Evolutionary conservation across 306 rosid genomes (phyloP).

Genomic region (Ochetophila trinervis): DNA sequence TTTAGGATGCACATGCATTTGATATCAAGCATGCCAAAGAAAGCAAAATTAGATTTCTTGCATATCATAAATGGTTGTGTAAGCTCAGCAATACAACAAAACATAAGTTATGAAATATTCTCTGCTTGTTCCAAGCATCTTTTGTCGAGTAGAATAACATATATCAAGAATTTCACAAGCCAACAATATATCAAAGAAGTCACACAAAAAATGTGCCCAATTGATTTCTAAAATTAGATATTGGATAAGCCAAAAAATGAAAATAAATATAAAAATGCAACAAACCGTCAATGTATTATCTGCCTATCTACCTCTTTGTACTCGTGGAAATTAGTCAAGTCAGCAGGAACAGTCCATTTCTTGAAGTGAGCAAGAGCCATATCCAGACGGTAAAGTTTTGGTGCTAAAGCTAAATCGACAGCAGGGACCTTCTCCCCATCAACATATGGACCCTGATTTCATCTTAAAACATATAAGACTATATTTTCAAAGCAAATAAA

Average conservation of each 20-base stretch:
- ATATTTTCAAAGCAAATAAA: background rate
- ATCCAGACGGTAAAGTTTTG: conserved; percentile 77
- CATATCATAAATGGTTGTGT: background rate
- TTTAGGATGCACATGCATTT: no score
- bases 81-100: no score
- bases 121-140: no score
- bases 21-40: no score
- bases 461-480: conserved; percentile 23
- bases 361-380: conserved; percentile 80
- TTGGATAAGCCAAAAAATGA: background rate
- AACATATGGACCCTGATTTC: conserved; percentile 74
- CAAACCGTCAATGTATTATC: conserved; percentile 8
- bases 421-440: conserved; percentile 83
- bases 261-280: background rate
- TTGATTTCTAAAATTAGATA: no score
- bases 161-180: no score
- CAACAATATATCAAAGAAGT: no score
- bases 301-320: conserved; percentile 63
- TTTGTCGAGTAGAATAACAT: no score
- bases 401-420: conserved; percentile 86
- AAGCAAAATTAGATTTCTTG: background rate
- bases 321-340: conserved; percentile 43
- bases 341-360: conserved; percentile 72
- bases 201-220: no score
- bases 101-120: no score